A percentile compares a stretch with the other conserved stretches of the same genome.
Evolutionary conservation across 2,329 filamentous ascomycete species (phyloP).

Genomic region (Hypoxylon sp.): DNA sequence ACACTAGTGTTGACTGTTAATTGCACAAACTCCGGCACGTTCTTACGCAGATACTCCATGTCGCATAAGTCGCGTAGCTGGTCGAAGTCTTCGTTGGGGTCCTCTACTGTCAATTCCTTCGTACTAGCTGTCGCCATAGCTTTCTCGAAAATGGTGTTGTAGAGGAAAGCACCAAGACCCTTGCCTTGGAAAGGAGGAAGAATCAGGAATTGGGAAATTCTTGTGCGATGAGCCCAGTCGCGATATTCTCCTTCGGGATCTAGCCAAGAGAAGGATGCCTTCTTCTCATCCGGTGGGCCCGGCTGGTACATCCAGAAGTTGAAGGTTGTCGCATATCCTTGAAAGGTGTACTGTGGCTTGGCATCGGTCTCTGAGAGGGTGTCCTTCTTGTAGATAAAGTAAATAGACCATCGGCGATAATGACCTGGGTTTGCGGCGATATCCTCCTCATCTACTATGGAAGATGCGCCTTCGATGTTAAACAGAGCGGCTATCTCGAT

Average conservation of each 20-base stretch:
- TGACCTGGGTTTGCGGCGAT: no score
- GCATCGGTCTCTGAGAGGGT: conserved; percentile 50
- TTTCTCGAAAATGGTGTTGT: conserved; percentile 77
- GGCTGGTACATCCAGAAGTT: conserved; percentile 75
- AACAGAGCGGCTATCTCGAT: conserved; percentile 85
- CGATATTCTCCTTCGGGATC: conserved; percentile 57
- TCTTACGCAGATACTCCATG: conserved; percentile 67
- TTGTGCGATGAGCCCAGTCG: conserved; percentile 74
- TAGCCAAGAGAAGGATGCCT: conserved; percentile 51
- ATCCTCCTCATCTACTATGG: conserved; percentile 75
- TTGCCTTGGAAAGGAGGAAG: conserved; percentile 85
- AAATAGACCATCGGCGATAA: conserved; percentile 95
- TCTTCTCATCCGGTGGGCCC: conserved; percentile 50
- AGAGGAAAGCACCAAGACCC: conserved; percentile 82
- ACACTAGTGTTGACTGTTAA: conserved; percentile 64
- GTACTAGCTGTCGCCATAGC: conserved; percentile 74
- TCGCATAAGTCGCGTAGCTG: conserved; percentile 81
- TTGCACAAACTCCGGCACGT: conserved; percentile 63
- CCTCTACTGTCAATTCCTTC: conserved; percentile 89
- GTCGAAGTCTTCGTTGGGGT: conserved; percentile 88
- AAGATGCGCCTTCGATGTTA: conserved; percentile 92
- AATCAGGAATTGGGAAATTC: conserved; percentile 93
- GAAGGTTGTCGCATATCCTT: conserved; percentile 91
- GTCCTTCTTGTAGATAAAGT: conserved; percentile 79
- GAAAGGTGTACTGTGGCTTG: conserved; percentile 76